Evolutionary conservation across 2,329 filamentous ascomycete species (phyloP).

Genomic region (Fusarium redolens): DNA sequence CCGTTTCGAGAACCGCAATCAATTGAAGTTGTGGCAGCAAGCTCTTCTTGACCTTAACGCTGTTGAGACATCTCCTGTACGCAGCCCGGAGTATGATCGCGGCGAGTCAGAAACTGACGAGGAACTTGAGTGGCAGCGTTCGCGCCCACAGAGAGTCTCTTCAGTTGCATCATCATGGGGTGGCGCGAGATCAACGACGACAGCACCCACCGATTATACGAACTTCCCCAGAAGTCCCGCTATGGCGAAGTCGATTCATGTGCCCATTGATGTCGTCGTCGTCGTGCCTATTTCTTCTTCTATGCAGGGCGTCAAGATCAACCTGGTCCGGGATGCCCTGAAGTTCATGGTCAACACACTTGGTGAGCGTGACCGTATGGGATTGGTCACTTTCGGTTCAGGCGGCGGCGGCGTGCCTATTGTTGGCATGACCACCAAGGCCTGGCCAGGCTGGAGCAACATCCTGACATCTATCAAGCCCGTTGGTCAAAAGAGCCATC

Average conservation of each 20-base stretch:
- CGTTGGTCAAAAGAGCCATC: slow-evolving; percentile 94
- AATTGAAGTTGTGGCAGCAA: slow-evolving; percentile 91
- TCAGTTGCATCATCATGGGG: slow-evolving; percentile 87
- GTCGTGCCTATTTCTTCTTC: slow-evolving; percentile 97
- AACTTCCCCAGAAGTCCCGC: slow-evolving; percentile 65
- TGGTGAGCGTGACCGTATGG: slow-evolving; percentile 95
- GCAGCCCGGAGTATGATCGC: slow-evolving; percentile 82
- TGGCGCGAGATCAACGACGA: slow-evolving; percentile 83
- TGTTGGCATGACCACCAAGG: slow-evolving; percentile 98
- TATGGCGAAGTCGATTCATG: slow-evolving; percentile 72
- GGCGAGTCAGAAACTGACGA: slow-evolving; percentile 87
- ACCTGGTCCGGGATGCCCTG: slow-evolving; percentile 88
- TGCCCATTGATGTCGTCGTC: slow-evolving; percentile 94
- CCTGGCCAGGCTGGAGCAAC: slow-evolving; percentile 91
- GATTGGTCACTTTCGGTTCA: slow-evolving; percentile 95
- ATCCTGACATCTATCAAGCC: slow-evolving; percentile 89
- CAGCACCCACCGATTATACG: slow-evolving; percentile 92
- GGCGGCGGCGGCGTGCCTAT: slow-evolving; percentile 92
- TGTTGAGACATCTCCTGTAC: slow-evolving; percentile 70
- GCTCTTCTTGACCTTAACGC: slow-evolving; percentile 86
- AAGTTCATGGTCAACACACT: slow-evolving; percentile 91
- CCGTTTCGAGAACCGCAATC: slow-evolving; percentile 83
- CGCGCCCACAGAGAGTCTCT: slow-evolving; percentile 75
- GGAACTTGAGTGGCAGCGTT: slow-evolving; percentile 80
- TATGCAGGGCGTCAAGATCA: slow-evolving; percentile 99